phyloP scores from a whole-genome alignment of 2,329 filamentous ascomycete species.

The Ceratocystiopsis brevicomis region DNA sequence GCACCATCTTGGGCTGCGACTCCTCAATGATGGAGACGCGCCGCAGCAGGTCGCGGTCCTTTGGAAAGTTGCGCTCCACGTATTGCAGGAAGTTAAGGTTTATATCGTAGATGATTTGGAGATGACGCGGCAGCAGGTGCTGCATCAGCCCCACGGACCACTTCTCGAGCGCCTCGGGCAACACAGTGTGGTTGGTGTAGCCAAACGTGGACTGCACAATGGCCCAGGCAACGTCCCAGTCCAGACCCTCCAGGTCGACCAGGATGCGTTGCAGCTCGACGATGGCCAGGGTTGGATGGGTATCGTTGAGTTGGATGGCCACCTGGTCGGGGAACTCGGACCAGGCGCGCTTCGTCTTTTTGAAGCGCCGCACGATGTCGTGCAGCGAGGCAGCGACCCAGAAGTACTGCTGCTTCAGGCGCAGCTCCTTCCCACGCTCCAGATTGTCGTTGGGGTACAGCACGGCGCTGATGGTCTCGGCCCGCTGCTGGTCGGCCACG shows the following conservation, averaged over 20 bases:
- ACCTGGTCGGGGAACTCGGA: conserved; percentile 84
- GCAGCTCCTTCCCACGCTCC: conserved; percentile 88
- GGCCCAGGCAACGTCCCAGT: conserved; percentile 84
- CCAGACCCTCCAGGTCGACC: conserved; percentile 70
- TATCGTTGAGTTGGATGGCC: conserved; percentile 95
- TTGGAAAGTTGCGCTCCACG: conserved; percentile 80
- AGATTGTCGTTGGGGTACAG: conserved; percentile 96
- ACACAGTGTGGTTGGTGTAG: conserved; percentile 96
- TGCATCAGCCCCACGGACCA: conserved; percentile 91
- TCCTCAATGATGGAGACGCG: conserved; percentile 97
- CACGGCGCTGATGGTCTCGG: conserved; percentile 97
- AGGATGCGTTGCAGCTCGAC: conserved; percentile 90
- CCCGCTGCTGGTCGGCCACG: conserved; percentile 91
- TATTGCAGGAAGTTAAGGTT: conserved; percentile 83
- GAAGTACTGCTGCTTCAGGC: conserved; percentile 98
- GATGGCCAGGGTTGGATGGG: conserved; percentile 87
- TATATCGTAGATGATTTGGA: conserved; percentile 97
- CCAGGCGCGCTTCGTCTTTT: conserved; percentile 88
- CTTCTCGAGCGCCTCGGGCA: conserved; percentile 93
- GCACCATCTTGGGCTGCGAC: conserved; percentile 89
- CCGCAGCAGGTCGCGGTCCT: conserved; percentile 66
- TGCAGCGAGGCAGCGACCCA: conserved; percentile 95
- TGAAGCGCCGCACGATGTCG: conserved; percentile 94
- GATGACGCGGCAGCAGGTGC: conserved; percentile 77
- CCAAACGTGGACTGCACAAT: conserved; percentile 67